These are phyloP conservation scores for Rhododendron kiyosumense DNA, from an alignment of 148 eudicot genomes.

Conservation along the genomic window DNA sequence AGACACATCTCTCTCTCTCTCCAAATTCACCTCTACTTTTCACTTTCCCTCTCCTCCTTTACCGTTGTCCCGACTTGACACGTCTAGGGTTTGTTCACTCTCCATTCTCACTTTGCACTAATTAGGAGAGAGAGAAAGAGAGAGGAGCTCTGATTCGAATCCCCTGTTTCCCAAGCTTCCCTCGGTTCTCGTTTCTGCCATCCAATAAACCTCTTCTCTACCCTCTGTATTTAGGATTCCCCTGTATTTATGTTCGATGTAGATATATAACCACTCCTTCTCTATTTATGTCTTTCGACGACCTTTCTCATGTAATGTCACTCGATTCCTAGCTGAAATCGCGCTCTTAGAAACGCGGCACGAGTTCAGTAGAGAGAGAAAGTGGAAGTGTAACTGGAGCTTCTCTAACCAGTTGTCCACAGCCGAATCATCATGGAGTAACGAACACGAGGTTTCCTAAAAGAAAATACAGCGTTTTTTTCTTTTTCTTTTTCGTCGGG, in stretches of 20 bases:
- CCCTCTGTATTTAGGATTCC: not conserved
- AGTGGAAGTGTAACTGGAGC: not conserved
- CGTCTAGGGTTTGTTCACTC: slow-evolving; percentile 12
- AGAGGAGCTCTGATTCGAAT: not conserved
- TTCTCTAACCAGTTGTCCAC: not conserved
- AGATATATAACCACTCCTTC: not conserved
- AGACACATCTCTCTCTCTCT: not conserved
- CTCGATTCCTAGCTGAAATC: not conserved
- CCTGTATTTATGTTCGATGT: not conserved
- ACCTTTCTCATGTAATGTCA: not conserved
- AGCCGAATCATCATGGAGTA: not conserved
- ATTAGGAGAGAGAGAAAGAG: not conserved
- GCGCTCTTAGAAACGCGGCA: not conserved
- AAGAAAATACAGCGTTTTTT: not conserved
- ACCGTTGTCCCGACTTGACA: slow-evolving; percentile 12
- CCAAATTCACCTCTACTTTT: slow-evolving; percentile 2
- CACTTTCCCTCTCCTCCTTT: slow-evolving; percentile 22
- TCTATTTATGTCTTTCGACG: not conserved
- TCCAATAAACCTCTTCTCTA: not conserved
- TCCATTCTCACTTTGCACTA: not conserved
- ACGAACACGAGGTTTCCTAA: not conserved
- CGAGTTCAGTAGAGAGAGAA: not conserved
- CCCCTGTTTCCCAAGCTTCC: not conserved
- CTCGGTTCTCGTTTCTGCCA: not conserved
- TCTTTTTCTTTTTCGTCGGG: not conserved